Evolutionary conservation across 106 monocot species (phyloP).

Genomic region (Cymbidium sinense): DNA sequence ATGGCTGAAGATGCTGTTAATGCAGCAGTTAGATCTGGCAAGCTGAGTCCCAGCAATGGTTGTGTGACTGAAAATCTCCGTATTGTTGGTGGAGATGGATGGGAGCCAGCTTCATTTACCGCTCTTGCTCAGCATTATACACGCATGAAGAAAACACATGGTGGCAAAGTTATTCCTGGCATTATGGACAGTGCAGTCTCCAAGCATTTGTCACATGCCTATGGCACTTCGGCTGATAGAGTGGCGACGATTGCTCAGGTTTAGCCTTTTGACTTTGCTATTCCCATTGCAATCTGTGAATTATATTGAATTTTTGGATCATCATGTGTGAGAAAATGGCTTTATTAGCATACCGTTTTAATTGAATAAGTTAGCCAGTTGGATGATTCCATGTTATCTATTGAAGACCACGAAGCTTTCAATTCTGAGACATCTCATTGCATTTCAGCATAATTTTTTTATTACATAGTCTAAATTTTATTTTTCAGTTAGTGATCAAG

Average conservation of each 20-base stretch:
- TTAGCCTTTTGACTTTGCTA: background rate
- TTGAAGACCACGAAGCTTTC: background rate
- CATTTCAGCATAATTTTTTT: background rate
- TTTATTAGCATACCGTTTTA: background rate
- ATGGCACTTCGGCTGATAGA: conserved; percentile 68
- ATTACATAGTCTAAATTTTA: too few species aligned
- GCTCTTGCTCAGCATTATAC: conserved; percentile 72
- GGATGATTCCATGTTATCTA: background rate
- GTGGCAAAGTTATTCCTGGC: conserved; percentile 81
- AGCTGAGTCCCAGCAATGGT: conserved; percentile 68
- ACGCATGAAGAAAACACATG: conserved; percentile 76
- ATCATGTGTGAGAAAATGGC: background rate
- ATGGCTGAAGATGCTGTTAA: conserved; percentile 99
- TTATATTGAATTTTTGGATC: conserved; percentile 1
- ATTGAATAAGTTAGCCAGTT: background rate
- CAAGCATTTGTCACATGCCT: conserved; percentile 94
- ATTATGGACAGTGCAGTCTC: conserved; percentile 74
- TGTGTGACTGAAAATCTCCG: conserved; percentile 63
- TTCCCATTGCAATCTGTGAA: background rate
- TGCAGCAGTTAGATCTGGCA: conserved; percentile 82
- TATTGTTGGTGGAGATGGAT: conserved; percentile 75
- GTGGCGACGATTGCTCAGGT: conserved; percentile 97
- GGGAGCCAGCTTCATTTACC: conserved; percentile 87
- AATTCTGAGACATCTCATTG: background rate
- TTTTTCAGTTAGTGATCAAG: background rate